Base-by-base conservation (phyloP, 345 rosid species). In the Citrus inodora region DNA sequence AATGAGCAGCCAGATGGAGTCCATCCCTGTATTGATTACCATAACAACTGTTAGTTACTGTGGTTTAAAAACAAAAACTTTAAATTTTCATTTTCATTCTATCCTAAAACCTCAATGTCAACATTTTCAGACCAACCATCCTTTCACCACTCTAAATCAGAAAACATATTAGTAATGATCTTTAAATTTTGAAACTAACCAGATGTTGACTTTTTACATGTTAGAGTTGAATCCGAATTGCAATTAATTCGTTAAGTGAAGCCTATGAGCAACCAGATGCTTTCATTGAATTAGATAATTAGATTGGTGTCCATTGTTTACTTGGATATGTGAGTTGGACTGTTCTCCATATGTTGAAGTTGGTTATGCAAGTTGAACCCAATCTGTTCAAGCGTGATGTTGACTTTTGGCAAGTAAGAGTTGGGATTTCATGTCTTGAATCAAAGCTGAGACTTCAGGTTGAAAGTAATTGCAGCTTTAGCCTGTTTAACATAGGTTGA, bases 1-100 rank as follows among this genome's bases (percentile, higher is more conserved):
- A 92, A 91, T 63, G 82, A 59, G 63, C 83, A 90, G 30, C 89
- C 97, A 33, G 86, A 80, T 77, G 98, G 86, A 75, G 81, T 74
- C 77, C 87, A 87, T 64, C 99, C 97, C 66, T 28, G 92, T 90
- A 77, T 86, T 93, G 80, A 92, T 93, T 82, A 35, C 40, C 40
- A 37, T 0, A 37, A 37, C 38, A 37, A 0, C 38, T 6, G 38
- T 35, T 35, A 6, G 38, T 35, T 35, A 3, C 38, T 35, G 38
- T 37, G 42, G 42, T 93, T 74, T 68, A 92, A 25, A 7, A 21
- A 37, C 40, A 37, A 37, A 7, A 37, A 37, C 40, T 37, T 37
- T 6, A 37, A 37, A 37, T 1, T 37, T 37, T 37, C 0, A 37
- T 0, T 37, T 37, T 37, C 8, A 37, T 37, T 37, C 7, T 37